Conservation (phyloP, 2,329 filamentous ascomycete species). For the Neophaeococcomyces mojaviensis region DNA sequence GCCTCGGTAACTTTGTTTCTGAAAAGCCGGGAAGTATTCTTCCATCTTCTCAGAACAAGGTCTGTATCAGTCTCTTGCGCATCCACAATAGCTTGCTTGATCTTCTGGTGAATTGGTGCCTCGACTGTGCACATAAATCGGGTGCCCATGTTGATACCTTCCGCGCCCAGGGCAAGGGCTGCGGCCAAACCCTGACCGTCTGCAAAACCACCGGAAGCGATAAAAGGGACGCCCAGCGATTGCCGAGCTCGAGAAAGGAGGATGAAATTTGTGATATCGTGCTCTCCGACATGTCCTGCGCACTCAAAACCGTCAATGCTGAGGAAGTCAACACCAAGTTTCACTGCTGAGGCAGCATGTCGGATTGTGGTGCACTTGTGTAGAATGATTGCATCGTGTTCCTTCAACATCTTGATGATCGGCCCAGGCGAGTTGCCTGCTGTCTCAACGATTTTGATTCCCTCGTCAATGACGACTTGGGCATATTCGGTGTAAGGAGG, state of each 20-base stretch:
- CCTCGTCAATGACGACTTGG: slow-evolving; percentile 87
- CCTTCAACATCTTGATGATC: slow-evolving; percentile 82
- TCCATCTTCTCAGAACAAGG: slow-evolving; percentile 81
- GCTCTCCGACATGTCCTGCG: slow-evolving; percentile 58
- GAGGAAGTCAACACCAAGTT: slow-evolving; percentile 92
- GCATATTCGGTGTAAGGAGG: slow-evolving; percentile 91
- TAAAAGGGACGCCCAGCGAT: slow-evolving; percentile 77
- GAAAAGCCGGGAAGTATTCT: slow-evolving; percentile 82
- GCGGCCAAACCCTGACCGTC: slow-evolving; percentile 90
- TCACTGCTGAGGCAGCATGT: slow-evolving; percentile 83
- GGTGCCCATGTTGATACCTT: slow-evolving; percentile 97
- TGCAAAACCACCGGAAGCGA: slow-evolving; percentile 90
- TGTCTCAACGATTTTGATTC: slow-evolving; percentile 83
- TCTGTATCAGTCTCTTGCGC: slow-evolving; percentile 87
- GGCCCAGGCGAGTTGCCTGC: slow-evolving; percentile 85
- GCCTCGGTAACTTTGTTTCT: slow-evolving; percentile 80
- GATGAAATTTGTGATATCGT: slow-evolving; percentile 48
- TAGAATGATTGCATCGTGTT: slow-evolving; percentile 67
- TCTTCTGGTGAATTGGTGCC: slow-evolving; percentile 82
- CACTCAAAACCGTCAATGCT: slow-evolving; percentile 98
- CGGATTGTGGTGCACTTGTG: slow-evolving; percentile 98
- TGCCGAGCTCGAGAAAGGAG: slow-evolving; percentile 79
- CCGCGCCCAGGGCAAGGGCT: slow-evolving; percentile 79
- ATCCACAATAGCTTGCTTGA: slow-evolving; percentile 86
- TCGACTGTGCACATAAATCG: slow-evolving; percentile 95